phyloP scores from a whole-genome alignment of 2,329 filamentous ascomycete genomes.

The Dactylellina drechsleri region DNA sequence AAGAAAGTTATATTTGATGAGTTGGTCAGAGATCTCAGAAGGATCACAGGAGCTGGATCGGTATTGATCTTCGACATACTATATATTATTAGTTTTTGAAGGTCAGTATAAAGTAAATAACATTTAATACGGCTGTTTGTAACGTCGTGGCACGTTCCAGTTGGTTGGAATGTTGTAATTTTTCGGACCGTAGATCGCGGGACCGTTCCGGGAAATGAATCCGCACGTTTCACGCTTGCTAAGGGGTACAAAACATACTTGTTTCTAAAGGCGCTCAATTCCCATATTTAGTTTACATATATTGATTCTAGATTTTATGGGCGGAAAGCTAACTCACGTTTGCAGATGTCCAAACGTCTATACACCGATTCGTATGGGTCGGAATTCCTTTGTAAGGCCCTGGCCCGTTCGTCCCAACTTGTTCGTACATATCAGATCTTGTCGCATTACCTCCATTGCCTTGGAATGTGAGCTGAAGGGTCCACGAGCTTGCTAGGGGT shows the following conservation, averaged over 20 bases:
- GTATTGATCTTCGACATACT: conserved; percentile 32
- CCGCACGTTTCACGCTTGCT: too few species aligned
- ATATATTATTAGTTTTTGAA: background rate
- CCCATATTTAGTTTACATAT: too few species aligned
- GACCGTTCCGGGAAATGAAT: too few species aligned
- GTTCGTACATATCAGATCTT: conserved; percentile 19
- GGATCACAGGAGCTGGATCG: conserved; percentile 25
- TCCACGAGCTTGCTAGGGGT: conserved; percentile 20
- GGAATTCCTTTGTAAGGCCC: conserved; percentile 23
- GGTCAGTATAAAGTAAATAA: too few species aligned
- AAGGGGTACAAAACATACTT: too few species aligned
- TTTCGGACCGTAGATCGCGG: too few species aligned
- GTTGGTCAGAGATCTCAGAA: conserved; percentile 26
- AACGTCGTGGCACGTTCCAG: too few species aligned
- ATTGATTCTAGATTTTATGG: too few species aligned
- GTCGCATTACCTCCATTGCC: conserved; percentile 6
- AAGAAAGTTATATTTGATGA: conserved; percentile 39
- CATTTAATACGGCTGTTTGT: too few species aligned
- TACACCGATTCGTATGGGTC: conserved; percentile 27
- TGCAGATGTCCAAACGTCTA: conserved; percentile 33
- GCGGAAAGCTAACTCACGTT: conserved; percentile 31
- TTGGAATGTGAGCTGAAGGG: conserved; percentile 29
- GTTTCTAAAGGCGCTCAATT: too few species aligned
- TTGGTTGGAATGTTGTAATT: too few species aligned
- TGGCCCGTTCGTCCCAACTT: conserved; percentile 24